Base-by-base conservation (phyloP, 805 yeast genomes). In the Candida ulmi region DNA sequence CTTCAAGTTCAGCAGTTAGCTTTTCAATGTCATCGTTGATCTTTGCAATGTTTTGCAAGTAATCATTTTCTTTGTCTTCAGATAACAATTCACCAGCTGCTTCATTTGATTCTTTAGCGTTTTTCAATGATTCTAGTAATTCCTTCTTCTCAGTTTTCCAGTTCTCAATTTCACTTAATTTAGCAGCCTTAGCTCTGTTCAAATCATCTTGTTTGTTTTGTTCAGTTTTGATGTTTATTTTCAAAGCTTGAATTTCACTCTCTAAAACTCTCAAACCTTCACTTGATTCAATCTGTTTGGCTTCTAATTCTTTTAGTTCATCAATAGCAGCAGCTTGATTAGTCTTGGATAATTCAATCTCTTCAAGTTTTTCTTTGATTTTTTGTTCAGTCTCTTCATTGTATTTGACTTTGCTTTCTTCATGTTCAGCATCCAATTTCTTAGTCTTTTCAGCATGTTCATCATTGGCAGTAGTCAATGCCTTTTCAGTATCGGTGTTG, bases 281-380 rank as follows among this genome's bases (percentile, higher is more conserved):
- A 17, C 47, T 43, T 12, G 56, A 50, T 33, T 50, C 55, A 17
- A 45, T 42, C 37, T 55, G 57, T 30, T 46, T 42, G 9, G 32
- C 44, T 34, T 56, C 55, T 27, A 56, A 36, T 28, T 47, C 52
- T 42, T 50, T 42, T 38, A 56, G 38, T 19, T 51, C 48, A 11
- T 42, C 47, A n/a, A 46, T 37, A 25, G 48, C 47, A 5, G 42
- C 41, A 5, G 27, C 42, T 34, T 55, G 59, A 11, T 41, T 42
- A 12, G 29, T 36, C 40, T 53, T 50, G 11, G 51, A 39, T n/a
- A 44, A 39, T 17, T 53, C 54, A 38, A 55, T 41, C 16, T 45
- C 56, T 21, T 42, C 38, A 15, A 38, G 32, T 35, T 53, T 53
- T 15, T 40, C 40, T 18, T 38, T 30, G 35, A 50, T 47, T 30